Conservation (phyloP, 495 filamentous ascomycete species). For the Penicillium coffeae region DNA sequence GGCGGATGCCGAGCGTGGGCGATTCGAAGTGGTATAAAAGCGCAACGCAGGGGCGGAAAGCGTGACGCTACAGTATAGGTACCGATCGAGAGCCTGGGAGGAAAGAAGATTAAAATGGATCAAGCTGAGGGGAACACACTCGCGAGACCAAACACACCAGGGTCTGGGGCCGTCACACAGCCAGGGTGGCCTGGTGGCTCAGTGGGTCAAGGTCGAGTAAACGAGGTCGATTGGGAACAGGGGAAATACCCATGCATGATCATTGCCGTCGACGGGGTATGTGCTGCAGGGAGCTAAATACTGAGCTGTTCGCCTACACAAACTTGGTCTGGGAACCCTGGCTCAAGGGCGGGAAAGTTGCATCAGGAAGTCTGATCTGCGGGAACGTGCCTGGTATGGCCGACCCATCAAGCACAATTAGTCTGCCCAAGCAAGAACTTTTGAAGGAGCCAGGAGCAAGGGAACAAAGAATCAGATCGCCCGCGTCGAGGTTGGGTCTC, state of each 20-base stretch:
- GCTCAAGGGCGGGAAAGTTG: neutral
- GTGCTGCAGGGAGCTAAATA: neutral
- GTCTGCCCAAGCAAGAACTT: neutral
- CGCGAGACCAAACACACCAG: slow-evolving; percentile 14
- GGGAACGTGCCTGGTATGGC: neutral
- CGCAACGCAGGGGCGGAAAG: neutral
- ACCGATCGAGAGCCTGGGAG: neutral
- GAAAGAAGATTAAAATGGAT: neutral
- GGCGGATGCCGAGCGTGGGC: neutral
- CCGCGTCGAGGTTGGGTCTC: no score
- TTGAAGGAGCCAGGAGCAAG: neutral
- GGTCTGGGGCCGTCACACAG: slow-evolving; percentile 19
- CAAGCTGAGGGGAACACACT: slow-evolving; percentile 4
- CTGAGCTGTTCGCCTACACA: neutral
- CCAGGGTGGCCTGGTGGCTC: slow-evolving; percentile 12
- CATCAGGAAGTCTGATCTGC: neutral
- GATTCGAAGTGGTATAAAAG: neutral
- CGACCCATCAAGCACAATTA: neutral
- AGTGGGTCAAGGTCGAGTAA: slow-evolving; percentile 18
- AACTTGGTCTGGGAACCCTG: slow-evolving; percentile 5
- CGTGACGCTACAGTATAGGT: neutral
- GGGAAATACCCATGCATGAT: neutral
- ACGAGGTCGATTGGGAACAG: slow-evolving; percentile 6
- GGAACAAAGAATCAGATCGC: neutral
- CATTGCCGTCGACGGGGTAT: slow-evolving; percentile 9